Evolutionary conservation across 306 rosid genomes (phyloP).

Genomic region (Ammopiptanthus mongolicus): DNA sequence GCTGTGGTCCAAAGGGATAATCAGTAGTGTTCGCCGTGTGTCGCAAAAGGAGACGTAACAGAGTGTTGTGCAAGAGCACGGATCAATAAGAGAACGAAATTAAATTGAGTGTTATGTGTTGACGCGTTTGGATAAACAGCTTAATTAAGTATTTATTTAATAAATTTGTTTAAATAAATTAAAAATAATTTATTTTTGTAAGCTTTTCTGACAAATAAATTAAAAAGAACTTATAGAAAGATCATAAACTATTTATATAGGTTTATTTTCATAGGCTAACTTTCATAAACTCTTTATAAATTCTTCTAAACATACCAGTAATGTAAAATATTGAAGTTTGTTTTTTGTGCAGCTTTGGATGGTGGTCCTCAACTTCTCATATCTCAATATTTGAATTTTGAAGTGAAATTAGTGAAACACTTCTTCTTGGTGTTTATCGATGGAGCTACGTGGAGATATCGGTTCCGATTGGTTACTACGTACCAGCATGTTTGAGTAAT

Average conservation of each 20-base stretch:
- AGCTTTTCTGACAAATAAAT: too few relatives aligned
- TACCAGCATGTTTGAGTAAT: not conserved
- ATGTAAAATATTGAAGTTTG: not conserved
- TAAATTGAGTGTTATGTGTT: too few relatives aligned
- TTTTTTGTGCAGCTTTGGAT: not conserved
- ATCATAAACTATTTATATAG: too few relatives aligned
- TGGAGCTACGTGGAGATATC: not conserved
- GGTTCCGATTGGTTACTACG: not conserved
- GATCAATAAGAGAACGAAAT: not conserved
- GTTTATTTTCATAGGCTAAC: too few relatives aligned
- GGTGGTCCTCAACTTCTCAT: too few relatives aligned
- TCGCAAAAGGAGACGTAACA: slow-evolving; percentile 35
- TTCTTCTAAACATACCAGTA: too few relatives aligned
- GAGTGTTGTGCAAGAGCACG: slow-evolving; percentile 31
- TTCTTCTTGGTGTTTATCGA: not conserved
- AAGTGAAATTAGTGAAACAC: not conserved
- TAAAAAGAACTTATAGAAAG: too few relatives aligned
- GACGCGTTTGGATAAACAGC: too few relatives aligned
- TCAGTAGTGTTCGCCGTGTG: slow-evolving; percentile 37
- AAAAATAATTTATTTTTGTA: too few relatives aligned
- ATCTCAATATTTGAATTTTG: not conserved
- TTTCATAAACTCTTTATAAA: too few relatives aligned
- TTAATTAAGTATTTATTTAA: too few relatives aligned
- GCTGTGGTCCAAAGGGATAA: slow-evolving; percentile 51
- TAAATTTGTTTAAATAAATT: too few relatives aligned